A percentile compares a stretch with the other conserved stretches of the same genome.
phyloP scores from a whole-genome alignment of 768 basidiomycete genomes.

The Psilocybe subaeruginosa region DNA sequence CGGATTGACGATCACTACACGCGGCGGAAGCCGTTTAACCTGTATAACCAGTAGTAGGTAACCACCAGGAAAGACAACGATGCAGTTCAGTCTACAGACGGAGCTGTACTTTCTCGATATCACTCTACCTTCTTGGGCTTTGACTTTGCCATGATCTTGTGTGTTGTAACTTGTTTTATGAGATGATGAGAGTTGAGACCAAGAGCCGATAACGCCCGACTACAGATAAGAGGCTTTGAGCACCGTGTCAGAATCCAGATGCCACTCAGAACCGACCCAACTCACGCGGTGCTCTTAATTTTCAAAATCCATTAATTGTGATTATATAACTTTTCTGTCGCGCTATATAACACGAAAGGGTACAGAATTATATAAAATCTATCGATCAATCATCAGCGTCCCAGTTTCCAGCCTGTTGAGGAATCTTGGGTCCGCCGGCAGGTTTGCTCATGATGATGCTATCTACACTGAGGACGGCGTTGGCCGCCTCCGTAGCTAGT shows the following conservation, averaged over 20 bases:
- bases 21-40: not conserved
- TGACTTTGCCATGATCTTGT: not conserved
- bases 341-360: not conserved
- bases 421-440: conserved; percentile 87
- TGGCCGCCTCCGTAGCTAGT: conserved; percentile 90
- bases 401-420: conserved; percentile 88
- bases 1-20: conserved; percentile 28
- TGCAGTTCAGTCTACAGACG: not conserved
- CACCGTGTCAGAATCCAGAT: too few relatives aligned
- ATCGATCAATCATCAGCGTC: conserved; percentile 66
- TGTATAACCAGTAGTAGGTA: not conserved
- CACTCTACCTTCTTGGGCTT: not conserved
- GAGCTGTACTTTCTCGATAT: too few relatives aligned
- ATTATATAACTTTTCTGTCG: too few relatives aligned
- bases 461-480: conserved; percentile 91
- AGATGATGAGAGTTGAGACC: not conserved
- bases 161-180: not conserved
- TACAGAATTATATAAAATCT: not conserved
- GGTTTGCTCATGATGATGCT: conserved; percentile 97
- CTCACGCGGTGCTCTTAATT: not conserved
- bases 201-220: not conserved
- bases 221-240: too few relatives aligned
- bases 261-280: too few relatives aligned
- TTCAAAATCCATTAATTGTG: not conserved
- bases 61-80: not conserved